Conservation (phyloP, 306 rosid genomes). For the barrel medic (Medicago truncatula) region MtrunA17r5.0-ANR NC_053047.1:32880001-32880500, state of each 20-base stretch:
- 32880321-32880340: slow-evolving; percentile 17
- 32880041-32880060: too few species aligned
- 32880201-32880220: background rate
- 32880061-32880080: too few species aligned
- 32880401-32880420: slow-evolving; percentile 35
- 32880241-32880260: background rate
- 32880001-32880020: too few species aligned
- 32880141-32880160: background rate
- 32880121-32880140: background rate
- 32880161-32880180: slow-evolving; percentile 6
- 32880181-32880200: background rate
- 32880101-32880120: background rate
- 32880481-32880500: slow-evolving; percentile 66
- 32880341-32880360: slow-evolving; percentile 14
- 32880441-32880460: slow-evolving; percentile 3
- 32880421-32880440: slow-evolving; percentile 7
- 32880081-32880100: background rate
- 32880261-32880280: background rate
- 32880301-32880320: slow-evolving; percentile 31
- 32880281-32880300: too few species aligned
- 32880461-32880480: slow-evolving; percentile 47
- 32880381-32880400: slow-evolving; percentile 32
- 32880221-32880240: background rate
- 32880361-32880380: slow-evolving; percentile 44
- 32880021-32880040: too few species aligned